These are phyloP conservation scores for Psilocybe sp. DNA, from an alignment of 768 basidiomycete genomes.

Conservation along the genomic window DNA sequence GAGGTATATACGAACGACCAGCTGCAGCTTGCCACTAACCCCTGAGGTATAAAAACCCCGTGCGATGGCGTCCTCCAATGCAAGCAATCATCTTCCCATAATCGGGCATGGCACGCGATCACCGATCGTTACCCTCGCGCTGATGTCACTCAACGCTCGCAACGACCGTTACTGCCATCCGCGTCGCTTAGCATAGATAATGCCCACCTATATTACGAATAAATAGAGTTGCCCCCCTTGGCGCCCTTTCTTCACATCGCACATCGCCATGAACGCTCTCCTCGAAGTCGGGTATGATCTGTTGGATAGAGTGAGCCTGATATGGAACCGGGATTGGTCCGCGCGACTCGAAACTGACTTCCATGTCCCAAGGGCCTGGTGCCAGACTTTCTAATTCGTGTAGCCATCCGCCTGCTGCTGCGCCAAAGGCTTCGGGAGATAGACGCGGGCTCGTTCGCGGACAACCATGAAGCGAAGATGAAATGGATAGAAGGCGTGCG, in stretches of 20 bases:
- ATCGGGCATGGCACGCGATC: conserved; percentile 8
- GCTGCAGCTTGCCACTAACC: conserved; percentile 17
- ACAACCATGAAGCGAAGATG: conserved; percentile 66
- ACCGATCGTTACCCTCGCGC: conserved; percentile 8
- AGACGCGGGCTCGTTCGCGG: conserved; percentile 54
- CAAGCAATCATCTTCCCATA: not conserved
- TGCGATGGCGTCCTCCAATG: not conserved
- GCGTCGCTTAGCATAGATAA: conserved; percentile 7
- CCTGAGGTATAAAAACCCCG: conserved; percentile 14
- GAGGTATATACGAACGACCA: conserved; percentile 40
- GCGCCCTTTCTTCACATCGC: not conserved
- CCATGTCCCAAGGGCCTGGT: conserved; percentile 45
- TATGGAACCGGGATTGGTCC: not conserved
- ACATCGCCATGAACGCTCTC: conserved; percentile 18
- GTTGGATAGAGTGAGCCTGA: conserved; percentile 19
- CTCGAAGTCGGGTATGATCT: conserved; percentile 36
- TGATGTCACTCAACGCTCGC: conserved; percentile 1
- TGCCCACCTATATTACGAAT: too few relatives aligned
- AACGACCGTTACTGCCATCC: not conserved
- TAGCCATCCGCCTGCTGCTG: conserved; percentile 37
- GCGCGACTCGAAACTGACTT: not conserved
- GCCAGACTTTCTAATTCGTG: conserved; percentile 51
- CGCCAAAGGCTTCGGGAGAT: conserved; percentile 58
- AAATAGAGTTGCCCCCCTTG: too few relatives aligned
- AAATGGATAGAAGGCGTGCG: conserved; percentile 59